Percentiles rank a stretch among this genome's conserved stretches.
Conservation (phyloP, 306 rosid genomes). For the Geum urbanum region DNA sequence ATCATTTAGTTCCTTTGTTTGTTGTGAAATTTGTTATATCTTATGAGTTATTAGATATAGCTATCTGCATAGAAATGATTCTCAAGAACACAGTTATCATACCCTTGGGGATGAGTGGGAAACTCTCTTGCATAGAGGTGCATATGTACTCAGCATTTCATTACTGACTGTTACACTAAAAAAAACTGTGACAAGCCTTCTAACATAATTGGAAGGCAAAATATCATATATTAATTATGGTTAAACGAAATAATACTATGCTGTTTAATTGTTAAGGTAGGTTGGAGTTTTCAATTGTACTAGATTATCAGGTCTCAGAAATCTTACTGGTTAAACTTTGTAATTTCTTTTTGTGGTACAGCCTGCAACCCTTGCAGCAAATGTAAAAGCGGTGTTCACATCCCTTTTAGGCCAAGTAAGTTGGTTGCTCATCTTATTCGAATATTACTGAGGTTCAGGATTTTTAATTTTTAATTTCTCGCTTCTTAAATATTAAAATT, state of each 20-base stretch:
- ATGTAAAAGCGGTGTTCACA: constrained; percentile 84
- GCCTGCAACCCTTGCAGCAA: constrained; percentile 81
- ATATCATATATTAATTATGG: not conserved
- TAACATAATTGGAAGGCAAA: not conserved
- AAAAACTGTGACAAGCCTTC: not conserved
- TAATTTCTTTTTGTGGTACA: constrained; percentile 32
- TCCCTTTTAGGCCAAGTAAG: constrained; percentile 98
- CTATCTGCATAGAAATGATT: not conserved
- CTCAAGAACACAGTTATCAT: not conserved
- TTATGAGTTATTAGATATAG: not conserved
- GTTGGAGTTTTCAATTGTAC: not conserved
- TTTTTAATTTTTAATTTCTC: not conserved
- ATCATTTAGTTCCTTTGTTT: not conserved
- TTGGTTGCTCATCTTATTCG: constrained; percentile 28
- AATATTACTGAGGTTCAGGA: constrained; percentile 23
- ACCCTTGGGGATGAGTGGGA: constrained; percentile 1
- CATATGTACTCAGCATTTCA: not conserved
- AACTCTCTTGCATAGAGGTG: not conserved
- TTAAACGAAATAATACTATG: not conserved
- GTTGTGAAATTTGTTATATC: constrained; percentile 4
- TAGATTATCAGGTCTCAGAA: constrained; percentile 8
- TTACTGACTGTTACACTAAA: not conserved
- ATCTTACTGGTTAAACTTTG: not conserved
- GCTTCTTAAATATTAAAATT: not conserved
- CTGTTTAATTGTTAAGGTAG: not conserved